Evolutionary conservation across 176 grass and related monocot genomes (phyloP).

Genomic region (Aegilops sharonensis): DNA sequence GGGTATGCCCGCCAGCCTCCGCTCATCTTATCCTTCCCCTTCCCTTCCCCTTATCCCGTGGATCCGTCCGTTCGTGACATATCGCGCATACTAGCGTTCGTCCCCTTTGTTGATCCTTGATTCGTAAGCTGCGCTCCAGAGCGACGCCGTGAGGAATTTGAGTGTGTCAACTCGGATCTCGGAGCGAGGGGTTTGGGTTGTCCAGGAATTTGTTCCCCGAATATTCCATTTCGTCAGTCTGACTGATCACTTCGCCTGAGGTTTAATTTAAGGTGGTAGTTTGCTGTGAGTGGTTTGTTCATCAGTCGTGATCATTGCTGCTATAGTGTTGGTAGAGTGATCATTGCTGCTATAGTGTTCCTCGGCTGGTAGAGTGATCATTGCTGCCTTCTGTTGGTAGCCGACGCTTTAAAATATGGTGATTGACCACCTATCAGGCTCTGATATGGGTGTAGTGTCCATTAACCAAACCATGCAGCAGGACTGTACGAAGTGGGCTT

Average conservation of each 20-base stretch:
- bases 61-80: constrained; percentile 34
- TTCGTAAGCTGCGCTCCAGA: not conserved
- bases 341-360: not conserved
- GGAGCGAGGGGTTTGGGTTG: not conserved
- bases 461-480: not conserved
- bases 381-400: not conserved
- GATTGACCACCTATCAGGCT: not conserved
- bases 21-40: not conserved
- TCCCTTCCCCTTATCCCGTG: not conserved
- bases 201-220: not conserved
- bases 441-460: not conserved
- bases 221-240: constrained; percentile 13
- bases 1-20: constrained; percentile 29
- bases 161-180: constrained; percentile 7
- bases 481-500: not conserved
- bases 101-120: not conserved
- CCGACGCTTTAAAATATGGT: not conserved
- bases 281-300: constrained; percentile 2
- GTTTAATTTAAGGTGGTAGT: not conserved
- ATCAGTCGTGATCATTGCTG: constrained; percentile 1
- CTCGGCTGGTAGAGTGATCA: not conserved
- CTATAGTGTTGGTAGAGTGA: not conserved
- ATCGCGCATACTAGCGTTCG: not conserved
- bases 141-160: constrained; percentile 11
- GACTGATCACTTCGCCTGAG: not conserved